phyloP scores from a whole-genome alignment of 805 yeast genomes.

The Komagataella pseudopastoris region DNA sequence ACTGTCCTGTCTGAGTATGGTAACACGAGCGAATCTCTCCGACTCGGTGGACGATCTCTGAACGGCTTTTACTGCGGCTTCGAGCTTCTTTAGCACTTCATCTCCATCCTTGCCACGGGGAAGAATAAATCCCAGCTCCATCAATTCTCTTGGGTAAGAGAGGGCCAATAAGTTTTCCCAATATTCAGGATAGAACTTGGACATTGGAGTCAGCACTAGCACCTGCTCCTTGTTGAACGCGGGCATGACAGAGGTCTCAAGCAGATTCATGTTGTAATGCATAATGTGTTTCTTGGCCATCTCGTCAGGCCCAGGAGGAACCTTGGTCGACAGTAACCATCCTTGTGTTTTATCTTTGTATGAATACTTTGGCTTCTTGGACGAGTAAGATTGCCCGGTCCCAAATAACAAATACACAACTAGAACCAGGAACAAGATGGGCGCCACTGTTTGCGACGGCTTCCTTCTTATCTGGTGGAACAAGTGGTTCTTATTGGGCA shows the following conservation, averaged over 20 bases:
- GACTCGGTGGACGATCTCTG: slow-evolving; percentile 43
- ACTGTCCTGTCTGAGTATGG: slow-evolving; percentile 83
- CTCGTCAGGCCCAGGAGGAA: slow-evolving; percentile 46
- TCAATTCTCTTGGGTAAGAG: slow-evolving; percentile 70
- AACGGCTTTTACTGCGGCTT: slow-evolving; percentile 56
- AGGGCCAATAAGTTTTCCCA: slow-evolving; percentile 74
- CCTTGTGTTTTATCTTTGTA: slow-evolving; percentile 30
- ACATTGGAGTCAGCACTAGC: slow-evolving; percentile 80
- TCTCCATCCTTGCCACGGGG: slow-evolving; percentile 82
- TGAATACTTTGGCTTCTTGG: slow-evolving; percentile 20
- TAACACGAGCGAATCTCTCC: slow-evolving; percentile 62
- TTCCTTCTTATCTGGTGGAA: slow-evolving; percentile 48
- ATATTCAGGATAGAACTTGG: slow-evolving; percentile 71
- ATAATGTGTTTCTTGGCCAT: slow-evolving; percentile 63
- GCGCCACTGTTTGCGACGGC: slow-evolving; percentile 34
- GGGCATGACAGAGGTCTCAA: slow-evolving; percentile 62
- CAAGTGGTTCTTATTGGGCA: slow-evolving; percentile 11
- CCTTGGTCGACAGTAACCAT: slow-evolving; percentile 31
- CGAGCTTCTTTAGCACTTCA: slow-evolving; percentile 55
- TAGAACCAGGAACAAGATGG: slow-evolving; percentile 26
- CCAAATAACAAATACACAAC: slow-evolving; percentile 29
- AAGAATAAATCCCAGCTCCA: slow-evolving; percentile 84
- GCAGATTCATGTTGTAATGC: slow-evolving; percentile 72
- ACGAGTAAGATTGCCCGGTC: slow-evolving; percentile 9
- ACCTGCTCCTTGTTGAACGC: slow-evolving; percentile 70